phyloP scores from a whole-genome alignment of 805 yeast species.

The Sugiyamaella smithiae region DNA sequence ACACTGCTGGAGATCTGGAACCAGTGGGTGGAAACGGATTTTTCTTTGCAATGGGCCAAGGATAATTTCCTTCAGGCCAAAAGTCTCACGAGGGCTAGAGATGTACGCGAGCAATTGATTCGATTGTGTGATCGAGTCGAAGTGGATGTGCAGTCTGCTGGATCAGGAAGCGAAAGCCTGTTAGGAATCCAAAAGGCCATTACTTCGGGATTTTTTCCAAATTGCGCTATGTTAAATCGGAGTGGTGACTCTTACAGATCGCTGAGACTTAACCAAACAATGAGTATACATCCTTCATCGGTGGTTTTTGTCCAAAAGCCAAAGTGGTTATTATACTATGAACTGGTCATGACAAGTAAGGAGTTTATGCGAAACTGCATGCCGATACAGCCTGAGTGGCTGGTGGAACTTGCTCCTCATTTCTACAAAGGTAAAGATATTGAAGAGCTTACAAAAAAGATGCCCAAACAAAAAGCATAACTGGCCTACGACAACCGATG shows the following conservation, averaged over 20 bases:
- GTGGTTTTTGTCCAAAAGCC: constrained; percentile 60
- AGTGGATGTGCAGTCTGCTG: constrained; percentile 45
- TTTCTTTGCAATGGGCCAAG: constrained; percentile 68
- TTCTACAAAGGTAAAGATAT: constrained; percentile 36
- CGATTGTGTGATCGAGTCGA: constrained; percentile 53
- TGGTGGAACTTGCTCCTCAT: constrained; percentile 51
- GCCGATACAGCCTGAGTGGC: constrained; percentile 78
- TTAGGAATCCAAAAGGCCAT: constrained; percentile 61
- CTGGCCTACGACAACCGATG: no score
- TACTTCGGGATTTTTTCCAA: constrained; percentile 42
- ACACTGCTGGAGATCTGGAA: constrained; percentile 77
- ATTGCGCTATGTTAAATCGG: constrained; percentile 54
- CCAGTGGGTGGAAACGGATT: constrained; percentile 65
- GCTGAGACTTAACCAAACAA: constrained; percentile 62
- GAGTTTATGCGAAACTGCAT: constrained; percentile 93
- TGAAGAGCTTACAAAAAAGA: constrained; percentile 26
- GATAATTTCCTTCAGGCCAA: constrained; percentile 80
- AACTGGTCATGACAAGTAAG: constrained; percentile 55
- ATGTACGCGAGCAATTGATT: constrained; percentile 70
- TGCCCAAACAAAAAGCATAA: constrained; percentile 18
- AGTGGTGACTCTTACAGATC: constrained; percentile 70
- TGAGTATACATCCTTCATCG: constrained; percentile 85
- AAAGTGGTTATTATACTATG: constrained; percentile 79
- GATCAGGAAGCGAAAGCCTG: constrained; percentile 57
- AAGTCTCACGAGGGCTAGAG: constrained; percentile 71